A percentile compares a stretch with the other conserved stretches of the same genome.
phyloP scores from a whole-genome alignment of 768 basidiomycete species.

The Rhizopogon vesiculosus region DNA sequence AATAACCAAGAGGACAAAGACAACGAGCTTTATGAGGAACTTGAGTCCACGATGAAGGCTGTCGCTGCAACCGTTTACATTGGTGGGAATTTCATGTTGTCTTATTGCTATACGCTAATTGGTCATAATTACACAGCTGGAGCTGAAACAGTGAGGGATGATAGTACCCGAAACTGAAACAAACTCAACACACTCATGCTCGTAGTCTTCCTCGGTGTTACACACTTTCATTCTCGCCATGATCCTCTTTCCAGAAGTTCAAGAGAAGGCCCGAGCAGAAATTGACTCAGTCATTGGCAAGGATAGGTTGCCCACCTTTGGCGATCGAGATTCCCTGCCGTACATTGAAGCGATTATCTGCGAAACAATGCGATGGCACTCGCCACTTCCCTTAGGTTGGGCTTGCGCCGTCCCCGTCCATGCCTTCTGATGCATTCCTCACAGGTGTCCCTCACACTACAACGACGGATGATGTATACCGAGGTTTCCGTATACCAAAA shows the following conservation, averaged over 20 bases:
- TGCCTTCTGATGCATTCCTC: not conserved
- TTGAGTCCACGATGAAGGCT: not conserved
- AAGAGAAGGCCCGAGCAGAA: conserved; percentile 2
- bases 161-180: not conserved
- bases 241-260: conserved; percentile 7
- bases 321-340: not conserved
- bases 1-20: too few relatives aligned
- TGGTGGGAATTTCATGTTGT: not conserved
- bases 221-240: conserved; percentile 1
- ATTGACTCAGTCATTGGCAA: conserved; percentile 1
- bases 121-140: not conserved
- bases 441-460: conserved; percentile 1
- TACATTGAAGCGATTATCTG: conserved; percentile 9
- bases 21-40: not conserved
- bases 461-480: not conserved
- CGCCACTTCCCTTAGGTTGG: too few relatives aligned
- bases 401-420: too few relatives aligned
- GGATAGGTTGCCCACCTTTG: not conserved
- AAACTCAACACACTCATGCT: not conserved
- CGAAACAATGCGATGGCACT: too few relatives aligned
- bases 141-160: not conserved
- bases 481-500: not conserved
- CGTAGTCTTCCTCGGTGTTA: conserved; percentile 1
- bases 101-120: not conserved
- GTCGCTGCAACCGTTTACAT: not conserved